Conservation (phyloP, 2,329 filamentous ascomycete genomes). For the Talaromyces islandicus region DNA sequence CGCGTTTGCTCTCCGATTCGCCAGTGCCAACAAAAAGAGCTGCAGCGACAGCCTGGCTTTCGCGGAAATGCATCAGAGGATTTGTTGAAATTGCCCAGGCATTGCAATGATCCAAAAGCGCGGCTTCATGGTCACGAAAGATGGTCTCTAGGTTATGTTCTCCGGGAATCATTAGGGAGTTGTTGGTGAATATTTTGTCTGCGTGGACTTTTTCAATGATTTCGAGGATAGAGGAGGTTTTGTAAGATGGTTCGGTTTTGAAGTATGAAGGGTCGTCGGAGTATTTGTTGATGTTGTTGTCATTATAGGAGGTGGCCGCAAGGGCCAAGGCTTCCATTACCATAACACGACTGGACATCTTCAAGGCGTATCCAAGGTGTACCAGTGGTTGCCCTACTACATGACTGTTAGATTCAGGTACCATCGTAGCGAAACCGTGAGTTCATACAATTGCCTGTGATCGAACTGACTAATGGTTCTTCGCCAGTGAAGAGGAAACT, state of each 20-base stretch:
- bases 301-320: constrained; percentile 53
- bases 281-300: constrained; percentile 51
- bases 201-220: constrained; percentile 63
- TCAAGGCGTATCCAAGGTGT: constrained; percentile 88
- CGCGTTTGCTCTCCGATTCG: constrained; percentile 51
- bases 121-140: constrained; percentile 62
- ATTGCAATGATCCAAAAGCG: constrained; percentile 84
- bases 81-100: constrained; percentile 65
- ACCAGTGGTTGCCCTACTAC: constrained; percentile 87
- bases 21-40: constrained; percentile 35
- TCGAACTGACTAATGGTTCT: constrained; percentile 71
- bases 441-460: constrained; percentile 69
- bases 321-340: constrained; percentile 83
- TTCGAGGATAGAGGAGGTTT: constrained; percentile 58
- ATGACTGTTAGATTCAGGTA: constrained; percentile 18
- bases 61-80: constrained; percentile 66
- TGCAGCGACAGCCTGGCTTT: constrained; percentile 56
- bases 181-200: constrained; percentile 64
- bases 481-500: constrained; percentile 66
- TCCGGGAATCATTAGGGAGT: constrained; percentile 53
- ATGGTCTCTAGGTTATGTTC: constrained; percentile 61
- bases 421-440: background rate
- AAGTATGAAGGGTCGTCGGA: constrained; percentile 69
- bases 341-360: constrained; percentile 76
- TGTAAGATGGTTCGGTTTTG: constrained; percentile 52